Conservation (phyloP, 768 basidiomycete genomes). For the Hygrophoropsis aurantiaca region DNA sequence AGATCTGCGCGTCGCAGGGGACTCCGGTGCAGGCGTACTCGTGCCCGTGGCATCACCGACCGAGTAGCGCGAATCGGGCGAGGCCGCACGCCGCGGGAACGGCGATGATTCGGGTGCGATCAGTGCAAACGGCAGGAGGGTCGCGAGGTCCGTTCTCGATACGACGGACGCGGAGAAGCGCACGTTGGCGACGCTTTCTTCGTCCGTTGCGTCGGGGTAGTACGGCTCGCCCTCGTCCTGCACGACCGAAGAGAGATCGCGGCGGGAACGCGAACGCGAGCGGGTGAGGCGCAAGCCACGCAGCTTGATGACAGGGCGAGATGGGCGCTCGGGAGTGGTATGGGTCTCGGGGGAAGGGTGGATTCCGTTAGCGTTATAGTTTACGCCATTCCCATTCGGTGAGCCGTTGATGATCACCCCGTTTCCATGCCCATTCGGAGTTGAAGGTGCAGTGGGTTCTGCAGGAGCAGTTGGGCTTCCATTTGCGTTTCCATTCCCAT, state of each 20-base stretch:
- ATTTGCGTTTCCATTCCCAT: slow-evolving; percentile 19
- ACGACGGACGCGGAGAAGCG: slow-evolving; percentile 75
- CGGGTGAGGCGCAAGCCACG: slow-evolving; percentile 44
- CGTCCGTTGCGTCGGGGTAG: slow-evolving; percentile 56
- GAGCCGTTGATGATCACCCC: slow-evolving; percentile 26
- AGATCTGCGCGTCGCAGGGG: slow-evolving; percentile 33
- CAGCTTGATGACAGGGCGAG: slow-evolving; percentile 79
- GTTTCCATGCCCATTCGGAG: slow-evolving; percentile 21
- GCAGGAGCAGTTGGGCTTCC: no score
- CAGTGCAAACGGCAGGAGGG: slow-evolving; percentile 74
- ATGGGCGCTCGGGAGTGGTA: slow-evolving; percentile 51
- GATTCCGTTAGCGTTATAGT: slow-evolving; percentile 17
- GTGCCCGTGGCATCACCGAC: slow-evolving; percentile 16
- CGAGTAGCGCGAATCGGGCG: slow-evolving; percentile 19
- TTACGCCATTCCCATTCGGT: slow-evolving; percentile 31
- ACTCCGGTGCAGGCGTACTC: slow-evolving; percentile 21
- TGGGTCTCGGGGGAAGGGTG: slow-evolving; percentile 37
- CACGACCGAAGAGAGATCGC: slow-evolving; percentile 60
- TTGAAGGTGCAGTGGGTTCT: slow-evolving; percentile 8
- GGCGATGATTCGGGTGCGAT: slow-evolving; percentile 67
- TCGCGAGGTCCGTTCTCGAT: slow-evolving; percentile 55
- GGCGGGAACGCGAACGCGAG: slow-evolving; percentile 74
- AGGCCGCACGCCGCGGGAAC: slow-evolving; percentile 32
- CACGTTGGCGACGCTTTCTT: slow-evolving; percentile 71
- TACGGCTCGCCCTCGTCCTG: slow-evolving; percentile 58